phyloP scores from a whole-genome alignment of 108 stramenopile species.

The Licmophora abbreviata region DNA sequence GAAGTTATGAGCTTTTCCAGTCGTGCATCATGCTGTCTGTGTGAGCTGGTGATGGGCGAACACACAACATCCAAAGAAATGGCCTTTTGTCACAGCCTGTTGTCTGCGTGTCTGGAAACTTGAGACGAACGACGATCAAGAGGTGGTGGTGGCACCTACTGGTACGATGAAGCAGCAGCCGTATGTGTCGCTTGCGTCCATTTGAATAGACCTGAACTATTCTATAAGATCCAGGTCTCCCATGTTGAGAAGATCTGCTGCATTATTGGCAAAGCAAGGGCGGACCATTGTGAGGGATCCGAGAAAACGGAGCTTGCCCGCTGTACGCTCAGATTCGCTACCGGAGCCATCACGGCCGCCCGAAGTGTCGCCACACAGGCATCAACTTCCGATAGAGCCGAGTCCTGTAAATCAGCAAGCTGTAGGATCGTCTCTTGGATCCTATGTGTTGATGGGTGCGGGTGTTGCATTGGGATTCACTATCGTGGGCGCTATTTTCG shows the following conservation, averaged over 20 bases:
- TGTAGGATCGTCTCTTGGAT: constrained; percentile 48
- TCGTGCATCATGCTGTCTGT: too few relatives aligned
- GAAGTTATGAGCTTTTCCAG: too few relatives aligned
- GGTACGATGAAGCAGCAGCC: too few relatives aligned
- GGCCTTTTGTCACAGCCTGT: too few relatives aligned
- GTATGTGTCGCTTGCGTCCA: too few relatives aligned
- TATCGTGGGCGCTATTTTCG: constrained; percentile 59
- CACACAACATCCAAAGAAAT: too few relatives aligned
- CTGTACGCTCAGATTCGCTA: neutral
- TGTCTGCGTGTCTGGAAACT: too few relatives aligned
- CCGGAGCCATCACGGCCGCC: constrained; percentile 7
- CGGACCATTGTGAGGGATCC: constrained; percentile 61
- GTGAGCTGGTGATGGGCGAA: too few relatives aligned
- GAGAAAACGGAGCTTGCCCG: constrained; percentile 23
- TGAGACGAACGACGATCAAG: too few relatives aligned
- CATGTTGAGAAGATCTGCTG: constrained; percentile 16
- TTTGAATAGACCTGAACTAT: too few relatives aligned
- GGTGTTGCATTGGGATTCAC: constrained; percentile 63
- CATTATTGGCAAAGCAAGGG: constrained; percentile 13
- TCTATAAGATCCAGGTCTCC: too few relatives aligned
- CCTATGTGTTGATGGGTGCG: constrained; percentile 64
- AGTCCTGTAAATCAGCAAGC: constrained; percentile 43
- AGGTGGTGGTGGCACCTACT: too few relatives aligned
- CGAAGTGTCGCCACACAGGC: constrained; percentile 12
- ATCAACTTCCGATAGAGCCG: constrained; percentile 42